Evolutionary conservation across 306 rosid species (phyloP).

Genomic region (Dalbergia cochinchinensis): DNA sequence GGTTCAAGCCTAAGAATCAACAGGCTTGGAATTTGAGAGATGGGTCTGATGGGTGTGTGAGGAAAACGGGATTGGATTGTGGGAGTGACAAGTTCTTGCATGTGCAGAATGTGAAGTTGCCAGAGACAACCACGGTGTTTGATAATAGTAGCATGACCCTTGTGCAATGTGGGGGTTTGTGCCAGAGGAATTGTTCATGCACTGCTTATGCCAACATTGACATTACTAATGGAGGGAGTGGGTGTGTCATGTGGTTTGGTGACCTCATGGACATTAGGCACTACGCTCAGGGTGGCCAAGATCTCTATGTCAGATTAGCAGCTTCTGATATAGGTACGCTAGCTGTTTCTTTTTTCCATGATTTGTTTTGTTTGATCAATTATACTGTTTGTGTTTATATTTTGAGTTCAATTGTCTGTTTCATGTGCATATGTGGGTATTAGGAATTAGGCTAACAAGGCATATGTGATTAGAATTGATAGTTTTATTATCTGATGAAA

Average conservation of each 20-base stretch:
- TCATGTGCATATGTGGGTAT: not conserved
- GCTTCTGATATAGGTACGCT: conserved; percentile 76
- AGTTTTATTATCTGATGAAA: not conserved
- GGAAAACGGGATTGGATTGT: conserved; percentile 61
- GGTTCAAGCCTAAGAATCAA: conserved; percentile 65
- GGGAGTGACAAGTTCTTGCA: conserved; percentile 52
- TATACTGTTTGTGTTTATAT: not conserved
- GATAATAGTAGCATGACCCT: conserved; percentile 56
- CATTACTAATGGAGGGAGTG: conserved; percentile 55
- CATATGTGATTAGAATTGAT: not conserved
- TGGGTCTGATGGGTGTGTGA: conserved; percentile 79
- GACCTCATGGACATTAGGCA: conserved; percentile 60
- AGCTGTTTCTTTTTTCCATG: not conserved
- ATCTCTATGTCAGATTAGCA: conserved; percentile 64
- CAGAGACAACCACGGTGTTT: conserved; percentile 60
- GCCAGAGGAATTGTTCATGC: conserved; percentile 68
- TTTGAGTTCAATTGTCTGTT: not conserved
- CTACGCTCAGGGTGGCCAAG: conserved; percentile 64
- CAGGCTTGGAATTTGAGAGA: conserved; percentile 79
- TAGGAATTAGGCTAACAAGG: not conserved
- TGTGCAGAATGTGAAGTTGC: conserved; percentile 63
- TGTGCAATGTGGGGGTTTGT: conserved; percentile 54
- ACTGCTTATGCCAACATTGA: conserved; percentile 63
- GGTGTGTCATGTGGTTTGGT: conserved; percentile 70
- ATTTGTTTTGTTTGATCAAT: no score